Base-by-base conservation (phyloP, 108 stramenopile genomes). In the Nitzschia putrida region DNA sequence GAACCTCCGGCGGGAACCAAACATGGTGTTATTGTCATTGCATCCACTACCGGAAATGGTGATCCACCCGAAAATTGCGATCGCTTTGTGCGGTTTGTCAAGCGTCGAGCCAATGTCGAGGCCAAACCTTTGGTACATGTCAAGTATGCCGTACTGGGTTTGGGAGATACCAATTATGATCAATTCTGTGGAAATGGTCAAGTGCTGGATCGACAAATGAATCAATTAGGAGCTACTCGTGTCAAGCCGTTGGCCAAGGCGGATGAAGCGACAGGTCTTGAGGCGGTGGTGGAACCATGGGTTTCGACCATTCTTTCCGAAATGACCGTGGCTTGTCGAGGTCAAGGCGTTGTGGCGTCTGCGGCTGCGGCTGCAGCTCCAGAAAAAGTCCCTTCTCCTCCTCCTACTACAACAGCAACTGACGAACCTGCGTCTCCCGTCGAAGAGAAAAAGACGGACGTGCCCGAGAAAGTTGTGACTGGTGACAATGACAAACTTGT, bases 31-130 rank as follows among this genome's bases (percentile, higher is more conserved):
- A 47, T 95, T 21, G 61, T 95, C 1, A 79, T 95, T 6, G 78
- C 84, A 11, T 90, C 90, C 41, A 97, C 96, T 26, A 97, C 94
- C 8, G 96, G 96, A 7, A 95, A 97, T 58, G 96, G 90, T 29
- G 91, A 97, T 66, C 64, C 89, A 0, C 96, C 96, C 26, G 94
- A 95, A 68, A 95, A 94, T 70, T 80, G 81, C 1, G 83, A 84
- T 56, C 76, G 86, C 9, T 95, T 94, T 47, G 56, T 80, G 10
- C 67, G 95, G 8, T 91, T 61, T 57, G n/a, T 90, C 11, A 92
- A 90, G 51, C 75, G 88, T 8, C 83, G 88, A 64, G 37, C 68
- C 0, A 77, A 80, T 1, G 53, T 70, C 25, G 26, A 78, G n/a
- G 20, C 70, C 20, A 63, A 71, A 51, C 77, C 87, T 7, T 81